Evolutionary conservation across 164 flowering plant species (phyloP).

Genomic region (Kingdonia uniflora): DNA sequence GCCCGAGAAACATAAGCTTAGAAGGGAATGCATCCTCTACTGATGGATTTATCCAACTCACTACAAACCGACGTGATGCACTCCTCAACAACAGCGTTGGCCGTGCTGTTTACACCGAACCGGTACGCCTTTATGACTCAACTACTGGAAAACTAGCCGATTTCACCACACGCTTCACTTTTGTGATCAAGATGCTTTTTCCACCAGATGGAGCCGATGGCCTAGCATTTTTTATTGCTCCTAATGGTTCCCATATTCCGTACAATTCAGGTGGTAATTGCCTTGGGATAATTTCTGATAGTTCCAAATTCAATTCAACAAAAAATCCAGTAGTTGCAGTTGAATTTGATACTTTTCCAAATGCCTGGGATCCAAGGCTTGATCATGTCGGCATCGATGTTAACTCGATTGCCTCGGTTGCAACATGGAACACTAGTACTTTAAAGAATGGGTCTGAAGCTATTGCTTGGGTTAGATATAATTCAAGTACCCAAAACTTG

Average conservation of each 20-base stretch:
- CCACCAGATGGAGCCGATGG: slow-evolving; percentile 8
- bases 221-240: slow-evolving; percentile 26
- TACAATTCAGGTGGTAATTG: slow-evolving; percentile 24
- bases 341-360: slow-evolving; percentile 24
- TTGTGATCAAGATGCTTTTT: background rate
- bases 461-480: slow-evolving; percentile 16
- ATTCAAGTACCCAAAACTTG: slow-evolving; percentile 9
- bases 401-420: slow-evolving; percentile 10
- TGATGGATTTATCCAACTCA: slow-evolving; percentile 1
- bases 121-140: background rate
- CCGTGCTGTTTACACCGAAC: background rate
- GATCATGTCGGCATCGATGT: slow-evolving; percentile 32
- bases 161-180: slow-evolving; percentile 7
- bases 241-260: slow-evolving; percentile 22
- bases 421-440: slow-evolving; percentile 10
- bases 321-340: slow-evolving; percentile 16
- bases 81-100: background rate
- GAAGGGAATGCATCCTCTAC: background rate
- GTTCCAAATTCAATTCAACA: background rate
- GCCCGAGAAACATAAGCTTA: slow-evolving; percentile 3
- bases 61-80: slow-evolving; percentile 4
- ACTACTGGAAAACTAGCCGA: background rate
- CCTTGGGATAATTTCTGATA: slow-evolving; percentile 31
- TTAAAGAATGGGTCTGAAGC: background rate
- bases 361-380: slow-evolving; percentile 21